phyloP scores from a whole-genome alignment of 2,329 filamentous ascomycete genomes.

The Lachnellula suecica region DNA sequence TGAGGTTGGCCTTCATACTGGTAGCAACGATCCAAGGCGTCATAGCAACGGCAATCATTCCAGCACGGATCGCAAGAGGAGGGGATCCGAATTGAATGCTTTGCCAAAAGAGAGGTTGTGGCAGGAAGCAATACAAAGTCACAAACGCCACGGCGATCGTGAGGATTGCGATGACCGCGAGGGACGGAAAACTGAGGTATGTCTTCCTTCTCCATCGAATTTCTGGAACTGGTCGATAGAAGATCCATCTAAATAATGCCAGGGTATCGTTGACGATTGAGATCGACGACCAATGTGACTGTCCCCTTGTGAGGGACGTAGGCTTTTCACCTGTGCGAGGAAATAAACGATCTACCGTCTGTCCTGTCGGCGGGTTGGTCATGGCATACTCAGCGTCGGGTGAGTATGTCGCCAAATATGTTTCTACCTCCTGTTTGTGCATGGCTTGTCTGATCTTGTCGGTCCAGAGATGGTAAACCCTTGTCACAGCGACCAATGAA shows the following conservation, averaged over 20 bases:
- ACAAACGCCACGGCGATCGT: slow-evolving; percentile 70
- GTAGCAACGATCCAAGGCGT: slow-evolving; percentile 90
- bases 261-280: slow-evolving; percentile 73
- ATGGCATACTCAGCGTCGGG: slow-evolving; percentile 61
- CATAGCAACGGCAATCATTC: slow-evolving; percentile 90
- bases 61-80: slow-evolving; percentile 79
- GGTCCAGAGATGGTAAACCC: slow-evolving; percentile 86
- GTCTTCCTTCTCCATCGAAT: slow-evolving; percentile 62
- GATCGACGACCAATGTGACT: slow-evolving; percentile 75
- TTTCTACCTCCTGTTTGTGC: slow-evolving; percentile 78
- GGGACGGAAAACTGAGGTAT: slow-evolving; percentile 76
- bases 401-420: slow-evolving; percentile 56
- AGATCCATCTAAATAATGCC: slow-evolving; percentile 83
- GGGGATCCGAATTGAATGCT: slow-evolving; percentile 87
- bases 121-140: slow-evolving; percentile 79
- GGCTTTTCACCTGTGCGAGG: slow-evolving; percentile 59
- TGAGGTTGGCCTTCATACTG: slow-evolving; percentile 86
- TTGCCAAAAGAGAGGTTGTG: slow-evolving; percentile 85
- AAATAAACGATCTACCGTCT: slow-evolving; percentile 67
- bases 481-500: slow-evolving; percentile 63
- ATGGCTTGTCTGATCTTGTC: slow-evolving; percentile 90
- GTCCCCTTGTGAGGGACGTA: slow-evolving; percentile 52
- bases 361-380: slow-evolving; percentile 53
- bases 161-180: slow-evolving; percentile 69
- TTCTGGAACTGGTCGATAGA: slow-evolving; percentile 83